Percentiles rank a stretch among this genome's conserved stretches.
Evolutionary conservation across 208 protist species (phyloP).

Genomic region (Leishmania martiniquensis): DNA sequence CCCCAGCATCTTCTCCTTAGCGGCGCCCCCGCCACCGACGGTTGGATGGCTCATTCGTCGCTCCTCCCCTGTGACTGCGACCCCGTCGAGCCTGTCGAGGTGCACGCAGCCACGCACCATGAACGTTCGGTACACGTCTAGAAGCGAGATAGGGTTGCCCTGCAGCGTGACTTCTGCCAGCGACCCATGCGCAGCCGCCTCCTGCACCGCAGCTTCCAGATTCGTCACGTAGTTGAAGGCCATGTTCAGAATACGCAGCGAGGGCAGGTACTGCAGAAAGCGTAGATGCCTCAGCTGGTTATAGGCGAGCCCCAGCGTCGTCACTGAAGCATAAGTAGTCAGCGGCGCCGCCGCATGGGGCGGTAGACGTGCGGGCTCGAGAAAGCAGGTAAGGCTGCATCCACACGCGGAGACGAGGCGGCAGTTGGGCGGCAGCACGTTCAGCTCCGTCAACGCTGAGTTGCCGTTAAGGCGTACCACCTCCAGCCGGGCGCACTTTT

Average conservation of each 20-base stretch:
- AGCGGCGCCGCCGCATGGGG: background rate
- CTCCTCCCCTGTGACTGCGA: slow-evolving; percentile 47
- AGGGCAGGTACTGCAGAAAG: slow-evolving; percentile 58
- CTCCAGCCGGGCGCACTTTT: slow-evolving; percentile 46
- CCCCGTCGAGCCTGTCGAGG: slow-evolving; percentile 65
- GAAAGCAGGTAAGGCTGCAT: slow-evolving; percentile 42
- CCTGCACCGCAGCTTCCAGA: slow-evolving; percentile 38
- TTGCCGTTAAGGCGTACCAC: slow-evolving; percentile 68
- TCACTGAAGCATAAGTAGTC: slow-evolving; percentile 30
- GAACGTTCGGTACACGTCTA: slow-evolving; percentile 59
- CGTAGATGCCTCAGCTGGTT: slow-evolving; percentile 50
- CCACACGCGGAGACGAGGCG: slow-evolving; percentile 55
- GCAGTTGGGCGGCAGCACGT: slow-evolving; percentile 57
- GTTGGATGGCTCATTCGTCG: slow-evolving; percentile 20
- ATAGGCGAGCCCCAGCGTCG: slow-evolving; percentile 63
- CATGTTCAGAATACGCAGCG: slow-evolving; percentile 69
- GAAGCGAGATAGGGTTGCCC: slow-evolving; percentile 71
- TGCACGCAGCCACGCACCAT: slow-evolving; percentile 49
- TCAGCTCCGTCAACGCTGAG: slow-evolving; percentile 40
- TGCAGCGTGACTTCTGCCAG: slow-evolving; percentile 65
- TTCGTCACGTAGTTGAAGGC: slow-evolving; percentile 63
- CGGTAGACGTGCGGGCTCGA: background rate
- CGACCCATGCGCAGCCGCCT: slow-evolving; percentile 38
- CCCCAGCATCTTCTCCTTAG: background rate
- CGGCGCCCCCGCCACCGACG: background rate